phyloP scores from a whole-genome alignment of 768 basidiomycete genomes.

The Polyporus arcularius region DNA sequence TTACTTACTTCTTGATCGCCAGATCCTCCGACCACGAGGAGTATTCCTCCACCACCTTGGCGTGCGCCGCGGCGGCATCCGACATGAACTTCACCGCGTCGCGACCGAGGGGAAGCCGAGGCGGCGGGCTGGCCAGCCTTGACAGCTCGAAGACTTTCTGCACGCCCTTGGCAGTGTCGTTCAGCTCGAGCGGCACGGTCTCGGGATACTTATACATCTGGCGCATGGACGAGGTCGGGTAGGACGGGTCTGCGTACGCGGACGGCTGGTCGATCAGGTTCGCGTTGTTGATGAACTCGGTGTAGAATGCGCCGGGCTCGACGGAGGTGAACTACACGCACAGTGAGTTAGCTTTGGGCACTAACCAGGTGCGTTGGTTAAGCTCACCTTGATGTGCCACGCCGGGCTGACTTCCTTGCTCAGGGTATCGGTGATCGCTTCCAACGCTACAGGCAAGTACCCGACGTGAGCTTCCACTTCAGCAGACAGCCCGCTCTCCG shows the following conservation, averaged over 20 bases:
- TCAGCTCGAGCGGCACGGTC: not conserved
- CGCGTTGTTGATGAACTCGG: too few relatives aligned
- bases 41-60: conserved; percentile 16
- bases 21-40: conserved; percentile 15
- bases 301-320: too few relatives aligned
- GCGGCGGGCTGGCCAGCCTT: conserved; percentile 18
- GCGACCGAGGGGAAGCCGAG: conserved; percentile 22
- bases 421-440: too few relatives aligned
- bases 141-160: conserved; percentile 22
- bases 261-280: too few relatives aligned
- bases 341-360: too few relatives aligned
- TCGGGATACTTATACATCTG: not conserved
- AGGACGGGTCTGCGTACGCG: too few relatives aligned
- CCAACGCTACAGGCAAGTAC: too few relatives aligned
- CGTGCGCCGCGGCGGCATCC: conserved; percentile 4
- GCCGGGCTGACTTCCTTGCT: too few relatives aligned
- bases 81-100: conserved; percentile 5
- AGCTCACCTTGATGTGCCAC: too few relatives aligned
- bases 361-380: too few relatives aligned
- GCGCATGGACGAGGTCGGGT: not conserved
- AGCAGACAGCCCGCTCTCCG: not conserved
- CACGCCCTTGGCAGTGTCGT: conserved; percentile 22
- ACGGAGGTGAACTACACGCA: too few relatives aligned
- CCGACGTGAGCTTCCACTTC: too few relatives aligned
- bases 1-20: not conserved